Base-by-base conservation (phyloP, 2,329 filamentous ascomycete species). In the Xylariaceae sp. region DNA sequence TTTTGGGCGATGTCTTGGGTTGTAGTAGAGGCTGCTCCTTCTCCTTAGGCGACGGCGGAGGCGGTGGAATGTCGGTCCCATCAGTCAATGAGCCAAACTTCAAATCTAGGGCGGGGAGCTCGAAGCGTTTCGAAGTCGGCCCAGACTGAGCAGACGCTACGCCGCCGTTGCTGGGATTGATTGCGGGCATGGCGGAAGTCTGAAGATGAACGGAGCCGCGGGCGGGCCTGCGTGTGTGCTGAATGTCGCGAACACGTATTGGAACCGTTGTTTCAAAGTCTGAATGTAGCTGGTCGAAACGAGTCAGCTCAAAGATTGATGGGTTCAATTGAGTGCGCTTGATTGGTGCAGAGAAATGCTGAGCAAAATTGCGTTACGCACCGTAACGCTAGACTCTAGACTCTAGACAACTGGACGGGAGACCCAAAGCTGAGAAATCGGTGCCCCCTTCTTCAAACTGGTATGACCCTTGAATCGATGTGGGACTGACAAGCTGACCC, bases 1-100 rank as follows among this genome's bases (percentile, higher is more conserved):
- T 64, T 43, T 65, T 58, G 19, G 56, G 57, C 11, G 65, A 65
- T 37, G 74, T 73, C 61, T 73, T 73, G 31, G 79, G 77, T 59
- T 77, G 78, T 53, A 77, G 76, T 40, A 76, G 76, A 36, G 77
- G 75, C 69, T 82, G 75, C 69, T 82, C 79, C 64, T 77, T n/a
- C n/a, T n/a, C 73, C 51, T 69, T 67, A 50, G 83, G 83, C 44
- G 83, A 86, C 16, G 82, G 82, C 43, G 75, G 76, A 21, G 84
- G 84, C 26, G 84, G 81, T 39, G 84, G 84, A 63, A 87, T 87
- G 67, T 83, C 69, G 69, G 84, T 87, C 51, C 84, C 84, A 36
- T 86, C 83, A 39, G 84, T 86, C 68, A 87, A 75, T 43, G 79
- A 83, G 57, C 79, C 78, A 65, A 86, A 85, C 63, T 84, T 80